Evolutionary conservation across 148 eudicot genomes (phyloP).

Genomic region (Chenopodium formosanum): DNA sequence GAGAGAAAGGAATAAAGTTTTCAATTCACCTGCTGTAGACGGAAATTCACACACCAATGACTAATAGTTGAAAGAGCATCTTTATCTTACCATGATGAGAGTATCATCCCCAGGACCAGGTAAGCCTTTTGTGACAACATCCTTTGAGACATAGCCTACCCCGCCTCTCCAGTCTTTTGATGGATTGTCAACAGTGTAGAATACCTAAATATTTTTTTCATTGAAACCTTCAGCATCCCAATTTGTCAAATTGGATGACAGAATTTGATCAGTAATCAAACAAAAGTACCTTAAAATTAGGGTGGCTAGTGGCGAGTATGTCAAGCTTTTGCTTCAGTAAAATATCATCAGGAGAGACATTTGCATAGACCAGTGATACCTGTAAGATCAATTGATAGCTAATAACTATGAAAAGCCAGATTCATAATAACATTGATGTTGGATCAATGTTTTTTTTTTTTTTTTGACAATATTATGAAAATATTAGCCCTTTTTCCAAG

Average conservation of each 20-base stretch:
- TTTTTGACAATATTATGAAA: neutral
- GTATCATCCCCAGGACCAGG: conserved; percentile 86
- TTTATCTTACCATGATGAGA: conserved; percentile 68
- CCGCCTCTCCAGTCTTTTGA: conserved; percentile 88
- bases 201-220: conserved; percentile 46
- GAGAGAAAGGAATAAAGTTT: neutral
- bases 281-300: conserved; percentile 76
- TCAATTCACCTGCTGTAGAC: neutral
- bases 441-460: neutral
- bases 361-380: conserved; percentile 89
- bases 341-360: conserved; percentile 95
- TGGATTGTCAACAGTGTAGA: conserved; percentile 91
- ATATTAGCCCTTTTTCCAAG: neutral
- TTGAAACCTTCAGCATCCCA: conserved; percentile 12
- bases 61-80: neutral
- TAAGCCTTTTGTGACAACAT: conserved; percentile 84
- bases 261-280: neutral
- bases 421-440: neutral
- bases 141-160: conserved; percentile 78
- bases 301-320: conserved; percentile 71
- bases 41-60: neutral
- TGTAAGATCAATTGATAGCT: conserved; percentile 23
- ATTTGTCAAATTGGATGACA: neutral
- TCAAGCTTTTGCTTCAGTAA: conserved; percentile 92
- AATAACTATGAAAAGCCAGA: neutral